These are phyloP conservation scores for Fusarium pseudoanthophilum DNA, from an alignment of 2,329 filamentous ascomycete genomes.

Conservation along the genomic window DNA sequence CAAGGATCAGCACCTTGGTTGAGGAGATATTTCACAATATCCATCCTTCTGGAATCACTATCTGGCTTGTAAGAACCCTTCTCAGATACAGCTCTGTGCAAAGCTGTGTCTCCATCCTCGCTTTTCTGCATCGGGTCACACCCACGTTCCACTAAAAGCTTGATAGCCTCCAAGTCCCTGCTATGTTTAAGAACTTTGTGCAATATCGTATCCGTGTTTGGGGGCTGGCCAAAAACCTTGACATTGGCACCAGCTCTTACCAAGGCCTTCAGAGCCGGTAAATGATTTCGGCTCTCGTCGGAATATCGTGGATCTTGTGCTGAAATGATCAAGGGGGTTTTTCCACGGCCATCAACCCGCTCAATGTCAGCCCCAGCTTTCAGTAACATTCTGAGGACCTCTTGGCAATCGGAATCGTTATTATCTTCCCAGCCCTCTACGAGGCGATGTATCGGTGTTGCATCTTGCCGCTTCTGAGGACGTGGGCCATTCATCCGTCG, in stretches of 20 bases:
- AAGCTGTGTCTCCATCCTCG: neutral
- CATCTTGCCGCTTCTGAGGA: neutral
- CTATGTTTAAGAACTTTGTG: neutral
- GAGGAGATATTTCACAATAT: slow-evolving; percentile 26
- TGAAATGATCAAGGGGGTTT: slow-evolving; percentile 11
- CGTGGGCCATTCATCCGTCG: neutral
- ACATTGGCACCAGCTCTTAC: slow-evolving; percentile 19
- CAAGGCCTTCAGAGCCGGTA: slow-evolving; percentile 4
- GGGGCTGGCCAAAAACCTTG: neutral
- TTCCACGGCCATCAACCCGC: neutral
- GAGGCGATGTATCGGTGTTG: slow-evolving; percentile 19
- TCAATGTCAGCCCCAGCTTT: slow-evolving; percentile 28
- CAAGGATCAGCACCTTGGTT: slow-evolving; percentile 27
- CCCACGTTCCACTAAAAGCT: slow-evolving; percentile 28
- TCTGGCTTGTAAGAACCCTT: neutral
- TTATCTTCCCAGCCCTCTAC: slow-evolving; percentile 1
- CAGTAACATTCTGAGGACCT: slow-evolving; percentile 21
- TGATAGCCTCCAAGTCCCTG: neutral
- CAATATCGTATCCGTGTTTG: neutral
- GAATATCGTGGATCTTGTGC: neutral
- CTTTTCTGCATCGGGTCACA: slow-evolving; percentile 14
- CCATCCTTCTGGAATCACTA: neutral
- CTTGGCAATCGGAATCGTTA: slow-evolving; percentile 13
- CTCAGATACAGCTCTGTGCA: neutral
- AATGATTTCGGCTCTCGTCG: neutral